A percentile compares a stretch with the other conserved stretches of the same genome.
Evolutionary conservation across 345 rosid genomes (phyloP).

Genomic region (Corymbia maculata): DNA sequence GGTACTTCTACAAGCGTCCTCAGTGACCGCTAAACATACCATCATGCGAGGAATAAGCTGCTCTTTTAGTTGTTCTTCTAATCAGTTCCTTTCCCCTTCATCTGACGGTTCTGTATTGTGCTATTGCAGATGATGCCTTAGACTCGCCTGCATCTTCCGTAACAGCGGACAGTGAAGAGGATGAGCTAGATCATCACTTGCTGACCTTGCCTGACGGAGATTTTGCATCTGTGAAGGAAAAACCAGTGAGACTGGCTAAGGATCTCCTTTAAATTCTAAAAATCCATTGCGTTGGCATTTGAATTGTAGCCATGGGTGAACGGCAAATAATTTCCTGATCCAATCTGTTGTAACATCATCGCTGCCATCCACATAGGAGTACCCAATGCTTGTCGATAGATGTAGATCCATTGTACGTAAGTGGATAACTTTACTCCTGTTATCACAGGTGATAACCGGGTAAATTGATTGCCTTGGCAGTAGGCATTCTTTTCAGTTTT

Average conservation of each 20-base stretch:
- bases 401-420: background rate
- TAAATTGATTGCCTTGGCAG: background rate
- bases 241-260: slow-evolving; percentile 59
- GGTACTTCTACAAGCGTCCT: background rate
- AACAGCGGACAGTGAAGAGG: slow-evolving; percentile 56
- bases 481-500: background rate
- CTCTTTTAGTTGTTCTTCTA: background rate
- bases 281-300: background rate
- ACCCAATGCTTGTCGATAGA: background rate
- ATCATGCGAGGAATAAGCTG: background rate
- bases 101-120: background rate
- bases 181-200: slow-evolving; percentile 60
- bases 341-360: background rate
- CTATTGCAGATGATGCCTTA: slow-evolving; percentile 42
- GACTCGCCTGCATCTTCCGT: slow-evolving; percentile 52
- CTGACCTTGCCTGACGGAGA: slow-evolving; percentile 50
- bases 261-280: slow-evolving; percentile 19
- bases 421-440: background rate
- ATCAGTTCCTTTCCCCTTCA: background rate
- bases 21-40: background rate
- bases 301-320: background rate
- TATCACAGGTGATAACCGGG: background rate
- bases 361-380: background rate
- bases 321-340: background rate
- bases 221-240: slow-evolving; percentile 53